These are phyloP conservation scores for Crithidia brevicula DNA, from an alignment of 208 protist species.

Conservation along the genomic window DNA sequence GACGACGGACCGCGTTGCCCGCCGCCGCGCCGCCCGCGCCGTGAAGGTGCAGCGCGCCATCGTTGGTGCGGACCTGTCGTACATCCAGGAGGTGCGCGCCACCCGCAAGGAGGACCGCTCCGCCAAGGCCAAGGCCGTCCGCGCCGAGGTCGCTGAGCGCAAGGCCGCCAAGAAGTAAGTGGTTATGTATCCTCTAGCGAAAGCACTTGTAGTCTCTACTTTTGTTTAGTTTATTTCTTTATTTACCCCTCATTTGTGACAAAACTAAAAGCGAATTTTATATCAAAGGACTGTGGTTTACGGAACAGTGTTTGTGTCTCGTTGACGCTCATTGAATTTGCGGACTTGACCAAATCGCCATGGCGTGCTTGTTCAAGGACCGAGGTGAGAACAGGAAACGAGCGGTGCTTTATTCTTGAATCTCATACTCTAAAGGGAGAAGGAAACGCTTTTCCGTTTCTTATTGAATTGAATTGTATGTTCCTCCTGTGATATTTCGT, in stretches of 20 bases:
- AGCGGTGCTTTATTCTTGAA: too few species aligned
- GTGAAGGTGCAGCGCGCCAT: constrained; percentile 82
- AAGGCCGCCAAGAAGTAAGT: constrained; percentile 92
- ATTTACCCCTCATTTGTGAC: not conserved
- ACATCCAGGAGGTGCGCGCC: constrained; percentile 89
- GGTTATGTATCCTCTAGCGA: not conserved
- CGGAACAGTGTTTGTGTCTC: too few species aligned
- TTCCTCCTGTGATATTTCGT: too few species aligned
- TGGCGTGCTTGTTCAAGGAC: too few species aligned
- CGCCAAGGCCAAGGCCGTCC: constrained; percentile 89
- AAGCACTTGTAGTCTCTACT: constrained; percentile 7
- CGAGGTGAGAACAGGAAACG: too few species aligned
- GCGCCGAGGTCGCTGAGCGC: constrained; percentile 89
- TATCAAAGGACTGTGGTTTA: not conserved
- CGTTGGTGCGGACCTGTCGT: constrained; percentile 88
- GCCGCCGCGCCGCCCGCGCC: constrained; percentile 81
- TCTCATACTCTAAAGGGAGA: too few species aligned
- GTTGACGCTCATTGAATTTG: too few species aligned
- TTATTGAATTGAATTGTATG: too few species aligned
- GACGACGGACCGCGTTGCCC: constrained; percentile 80
- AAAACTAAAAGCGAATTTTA: not conserved
- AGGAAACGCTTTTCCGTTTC: too few species aligned
- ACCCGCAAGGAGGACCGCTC: constrained; percentile 84
- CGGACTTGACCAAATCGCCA: constrained; percentile 4
- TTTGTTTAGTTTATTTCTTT: constrained; percentile 22